Conservation (phyloP, 495 filamentous ascomycete species). For the Penicillium flavigenum region DNA sequence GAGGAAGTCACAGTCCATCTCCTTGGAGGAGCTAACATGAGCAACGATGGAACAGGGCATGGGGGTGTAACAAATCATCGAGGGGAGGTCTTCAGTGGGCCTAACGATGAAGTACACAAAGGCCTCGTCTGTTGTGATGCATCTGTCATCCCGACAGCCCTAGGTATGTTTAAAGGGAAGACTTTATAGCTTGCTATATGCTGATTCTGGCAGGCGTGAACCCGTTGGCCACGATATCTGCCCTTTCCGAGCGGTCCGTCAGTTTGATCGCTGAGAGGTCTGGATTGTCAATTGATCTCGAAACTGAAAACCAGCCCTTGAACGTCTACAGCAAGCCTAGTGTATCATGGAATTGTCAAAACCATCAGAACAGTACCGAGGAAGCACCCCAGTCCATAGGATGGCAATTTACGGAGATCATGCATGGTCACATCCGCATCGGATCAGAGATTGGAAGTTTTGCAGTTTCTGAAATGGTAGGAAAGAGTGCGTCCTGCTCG, state of each 20-base stretch:
- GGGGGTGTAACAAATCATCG: conserved; percentile 63
- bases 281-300: conserved; percentile 46
- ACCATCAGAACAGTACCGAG: not conserved
- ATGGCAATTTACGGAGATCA: conserved; percentile 4
- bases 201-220: conserved; percentile 43
- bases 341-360: not conserved
- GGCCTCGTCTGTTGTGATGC: conserved; percentile 64
- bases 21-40: conserved; percentile 68
- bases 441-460: too few species aligned
- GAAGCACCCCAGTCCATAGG: not conserved
- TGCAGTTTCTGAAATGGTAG: not conserved
- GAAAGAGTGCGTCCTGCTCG: not conserved
- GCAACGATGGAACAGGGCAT: conserved; percentile 53
- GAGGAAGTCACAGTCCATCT: conserved; percentile 66
- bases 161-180: conserved; percentile 35
- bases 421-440: not conserved
- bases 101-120: conserved; percentile 47
- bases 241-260: conserved; percentile 63
- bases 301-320: conserved; percentile 44
- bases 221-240: conserved; percentile 68
- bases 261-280: conserved; percentile 44
- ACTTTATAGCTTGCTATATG: not conserved
- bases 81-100: conserved; percentile 58
- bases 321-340: not conserved
- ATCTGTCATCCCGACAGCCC: conserved; percentile 61